These are phyloP conservation scores for Apiospora koreana DNA, from an alignment of 2,329 filamentous ascomycete species.

Conservation along the genomic window DNA sequence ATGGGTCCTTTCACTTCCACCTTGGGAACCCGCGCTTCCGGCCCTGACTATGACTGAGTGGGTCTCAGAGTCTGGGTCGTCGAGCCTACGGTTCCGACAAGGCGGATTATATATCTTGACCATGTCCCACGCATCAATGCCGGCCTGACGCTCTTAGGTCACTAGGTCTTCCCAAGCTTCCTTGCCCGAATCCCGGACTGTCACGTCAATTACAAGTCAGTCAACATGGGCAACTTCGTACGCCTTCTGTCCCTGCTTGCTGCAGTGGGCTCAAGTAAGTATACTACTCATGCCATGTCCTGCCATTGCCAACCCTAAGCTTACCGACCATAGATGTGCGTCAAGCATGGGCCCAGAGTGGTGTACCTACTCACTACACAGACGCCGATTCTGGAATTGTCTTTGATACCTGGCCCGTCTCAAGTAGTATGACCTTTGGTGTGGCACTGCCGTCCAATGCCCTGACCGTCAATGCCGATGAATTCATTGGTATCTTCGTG, in stretches of 20 bases:
- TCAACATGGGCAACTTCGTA: slow-evolving; percentile 11
- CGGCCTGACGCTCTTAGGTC: neutral
- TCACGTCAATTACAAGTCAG: neutral
- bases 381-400: slow-evolving; percentile 48
- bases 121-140: neutral
- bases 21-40: neutral
- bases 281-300: too few species aligned
- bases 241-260: slow-evolving; percentile 9
- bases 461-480: slow-evolving; percentile 46
- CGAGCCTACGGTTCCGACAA: neutral
- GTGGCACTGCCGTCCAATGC: slow-evolving; percentile 54
- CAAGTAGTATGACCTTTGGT: slow-evolving; percentile 53
- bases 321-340: slow-evolving; percentile 13
- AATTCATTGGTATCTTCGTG: slow-evolving; percentile 56
- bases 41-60: neutral
- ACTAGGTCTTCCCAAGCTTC: neutral
- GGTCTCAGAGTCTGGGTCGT: neutral
- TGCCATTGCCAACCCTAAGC: neutral
- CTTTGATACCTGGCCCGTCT: slow-evolving; percentile 52
- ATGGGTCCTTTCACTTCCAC: neutral
- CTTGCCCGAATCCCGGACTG: neutral
- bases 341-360: slow-evolving; percentile 14
- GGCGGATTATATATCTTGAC: neutral
- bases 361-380: slow-evolving; percentile 13
- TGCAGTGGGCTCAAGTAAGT: slow-evolving; percentile 11